Conservation (phyloP, 108 stramenopile species). For the Cyclostephanos invisitatus region DNA sequence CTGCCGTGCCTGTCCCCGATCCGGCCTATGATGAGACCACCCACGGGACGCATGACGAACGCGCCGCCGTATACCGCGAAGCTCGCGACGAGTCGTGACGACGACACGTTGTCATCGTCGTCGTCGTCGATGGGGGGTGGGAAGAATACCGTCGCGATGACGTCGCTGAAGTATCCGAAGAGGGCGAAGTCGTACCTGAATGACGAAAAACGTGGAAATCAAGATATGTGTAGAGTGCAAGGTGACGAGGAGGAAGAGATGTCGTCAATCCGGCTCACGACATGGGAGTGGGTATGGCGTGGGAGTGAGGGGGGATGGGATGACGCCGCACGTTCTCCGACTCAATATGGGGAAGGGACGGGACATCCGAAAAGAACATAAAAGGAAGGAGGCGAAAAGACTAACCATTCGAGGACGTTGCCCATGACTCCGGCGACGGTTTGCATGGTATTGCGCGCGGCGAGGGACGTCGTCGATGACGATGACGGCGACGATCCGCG, state of each 20-base stretch:
- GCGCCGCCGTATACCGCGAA: constrained; percentile 90
- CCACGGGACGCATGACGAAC: constrained; percentile 78
- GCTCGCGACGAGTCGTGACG: constrained; percentile 58
- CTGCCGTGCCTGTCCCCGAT: constrained; percentile 79
- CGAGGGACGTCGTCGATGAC: background rate
- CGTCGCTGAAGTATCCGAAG: constrained; percentile 67
- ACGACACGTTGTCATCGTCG: constrained; percentile 22
- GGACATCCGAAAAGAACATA: no score
- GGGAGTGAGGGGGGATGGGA: no score
- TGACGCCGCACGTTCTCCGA: no score
- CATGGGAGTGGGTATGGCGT: no score
- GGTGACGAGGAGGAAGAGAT: background rate
- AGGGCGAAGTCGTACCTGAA: constrained; percentile 67
- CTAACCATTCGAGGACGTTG: background rate
- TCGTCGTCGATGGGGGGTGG: constrained; percentile 35
- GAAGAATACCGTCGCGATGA: constrained; percentile 68
- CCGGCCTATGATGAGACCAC: constrained; percentile 75
- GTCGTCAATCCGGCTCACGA: background rate
- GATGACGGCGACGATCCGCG: no score
- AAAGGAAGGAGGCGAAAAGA: background rate
- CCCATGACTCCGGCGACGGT: background rate
- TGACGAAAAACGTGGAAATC: background rate
- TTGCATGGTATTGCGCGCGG: background rate
- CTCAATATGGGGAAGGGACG: no score
- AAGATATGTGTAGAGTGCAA: background rate